Evolutionary conservation across 1,139 yeast species (phyloP), one percentile per base, ranked within the genome.

Genomic region (Yamadazyma kanchanaburiensis): DNA sequence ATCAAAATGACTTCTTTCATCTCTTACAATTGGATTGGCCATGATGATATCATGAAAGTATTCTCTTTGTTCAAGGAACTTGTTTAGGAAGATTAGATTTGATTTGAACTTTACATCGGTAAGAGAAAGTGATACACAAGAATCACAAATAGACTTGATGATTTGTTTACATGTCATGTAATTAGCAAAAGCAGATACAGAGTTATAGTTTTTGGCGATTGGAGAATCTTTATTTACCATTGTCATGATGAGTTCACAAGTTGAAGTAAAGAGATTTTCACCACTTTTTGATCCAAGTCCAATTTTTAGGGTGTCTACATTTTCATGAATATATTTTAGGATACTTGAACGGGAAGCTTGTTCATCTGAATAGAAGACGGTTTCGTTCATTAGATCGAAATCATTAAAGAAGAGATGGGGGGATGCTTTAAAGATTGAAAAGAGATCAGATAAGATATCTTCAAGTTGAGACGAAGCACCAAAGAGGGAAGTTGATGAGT

Each of bases 381-480:
- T 36, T 9, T 45, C 51, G 25, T 47, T 39, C 58, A 59, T 55
- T 20, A 57, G 39, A 4, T 39, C 34, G 11, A 31, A 17, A 29
- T 61, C 67, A 35, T 59, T 58, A 36, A 60, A 64, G 42, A 60
- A 66, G 14, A 58, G 42, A 14, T 59, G 57, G 1, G 72, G 70
- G 1, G 55, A 55, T 0, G 58, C 50, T 7, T 46, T 45, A 39
- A 65, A 67, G 5, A 65, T 50, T n/a, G 45, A 34, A 36, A 65
- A 60, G n/a, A 63, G 42, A 32, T 62, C 67, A 1, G 68, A 39
- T 19, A 66, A 45, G 24, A 63, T 45, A 32, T 56, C 64, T 39
- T 63, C 67, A 5, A 64, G 47, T 2, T 14, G 26, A 21, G 26
- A 25, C 16, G 29, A 15, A 7, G 36, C 17, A 2, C 32, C 16